Conservation (phyloP, 176 grass and related monocot genomes). For the Carex scoparia region DNA sequence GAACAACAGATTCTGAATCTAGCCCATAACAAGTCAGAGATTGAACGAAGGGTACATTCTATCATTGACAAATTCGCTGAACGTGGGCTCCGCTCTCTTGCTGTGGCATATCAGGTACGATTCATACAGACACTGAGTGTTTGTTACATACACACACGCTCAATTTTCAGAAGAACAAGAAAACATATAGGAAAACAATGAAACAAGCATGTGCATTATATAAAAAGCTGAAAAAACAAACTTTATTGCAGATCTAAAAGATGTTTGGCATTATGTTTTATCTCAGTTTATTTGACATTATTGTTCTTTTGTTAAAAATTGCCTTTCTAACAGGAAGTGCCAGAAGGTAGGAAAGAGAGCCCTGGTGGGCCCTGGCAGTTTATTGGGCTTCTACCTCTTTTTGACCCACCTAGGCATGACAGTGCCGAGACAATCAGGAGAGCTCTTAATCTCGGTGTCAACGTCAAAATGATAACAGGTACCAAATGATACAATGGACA, state of each 20-base stretch:
- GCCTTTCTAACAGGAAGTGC: conserved; percentile 55
- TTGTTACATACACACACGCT: not conserved
- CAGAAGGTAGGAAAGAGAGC: conserved; percentile 81
- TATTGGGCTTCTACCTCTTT: conserved; percentile 79
- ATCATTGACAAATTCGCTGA: conserved; percentile 91
- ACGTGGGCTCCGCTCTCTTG: conserved; percentile 74
- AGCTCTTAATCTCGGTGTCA: conserved; percentile 82
- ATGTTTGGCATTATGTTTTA: not conserved
- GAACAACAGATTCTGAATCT: conserved; percentile 69
- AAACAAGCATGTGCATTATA: not conserved
- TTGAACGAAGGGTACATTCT: conserved; percentile 62
- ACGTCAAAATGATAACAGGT: conserved; percentile 96
- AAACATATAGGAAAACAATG: not conserved
- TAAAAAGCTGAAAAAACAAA: too few relatives aligned
- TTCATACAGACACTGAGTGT: not conserved
- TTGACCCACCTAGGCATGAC: conserved; percentile 86
- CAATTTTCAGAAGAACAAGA: not conserved
- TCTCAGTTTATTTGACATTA: not conserved
- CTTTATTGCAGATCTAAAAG: not conserved
- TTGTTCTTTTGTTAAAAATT: conserved; percentile 12
- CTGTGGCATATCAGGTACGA: conserved; percentile 74
- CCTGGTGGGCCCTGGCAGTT: conserved; percentile 79
- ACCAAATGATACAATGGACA: not conserved
- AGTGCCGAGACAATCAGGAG: conserved; percentile 87
- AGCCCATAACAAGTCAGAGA: conserved; percentile 78